Percentiles rank a stretch among this genome's conserved stretches.
These are phyloP conservation scores for Angophora floribunda DNA, from an alignment of 345 rosid genomes.

Conservation along the genomic window DNA sequence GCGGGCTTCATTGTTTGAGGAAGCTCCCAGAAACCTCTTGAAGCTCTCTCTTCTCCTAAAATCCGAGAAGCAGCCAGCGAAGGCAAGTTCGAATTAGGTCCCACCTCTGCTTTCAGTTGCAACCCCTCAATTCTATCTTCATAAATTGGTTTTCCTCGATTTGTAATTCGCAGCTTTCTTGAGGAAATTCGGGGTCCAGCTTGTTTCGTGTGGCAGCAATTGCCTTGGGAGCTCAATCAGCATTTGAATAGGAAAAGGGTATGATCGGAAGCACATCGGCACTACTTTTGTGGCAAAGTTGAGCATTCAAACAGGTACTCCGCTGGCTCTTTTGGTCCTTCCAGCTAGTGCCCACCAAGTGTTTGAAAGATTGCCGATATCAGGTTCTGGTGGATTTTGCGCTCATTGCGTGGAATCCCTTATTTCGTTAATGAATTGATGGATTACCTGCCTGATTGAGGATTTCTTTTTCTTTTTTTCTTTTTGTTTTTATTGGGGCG, in stretches of 20 bases:
- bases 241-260: background rate
- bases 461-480: background rate
- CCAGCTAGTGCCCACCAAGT: background rate
- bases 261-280: background rate
- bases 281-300: background rate
- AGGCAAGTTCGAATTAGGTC: background rate
- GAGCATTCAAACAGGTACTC: background rate
- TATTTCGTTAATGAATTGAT: background rate
- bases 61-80: background rate
- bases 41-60: background rate
- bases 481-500: background rate
- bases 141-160: background rate
- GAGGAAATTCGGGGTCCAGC: background rate
- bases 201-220: background rate
- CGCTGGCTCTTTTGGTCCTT: background rate
- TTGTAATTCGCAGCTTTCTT: background rate
- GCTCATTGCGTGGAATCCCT: background rate
- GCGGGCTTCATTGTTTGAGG: background rate
- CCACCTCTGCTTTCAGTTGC: background rate
- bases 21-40: background rate
- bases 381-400: background rate
- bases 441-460: background rate
- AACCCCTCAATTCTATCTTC: background rate
- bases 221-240: background rate
- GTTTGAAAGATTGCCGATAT: background rate